Conservation (phyloP, 495 filamentous ascomycete species). For the Neurospora sp. region DNA sequence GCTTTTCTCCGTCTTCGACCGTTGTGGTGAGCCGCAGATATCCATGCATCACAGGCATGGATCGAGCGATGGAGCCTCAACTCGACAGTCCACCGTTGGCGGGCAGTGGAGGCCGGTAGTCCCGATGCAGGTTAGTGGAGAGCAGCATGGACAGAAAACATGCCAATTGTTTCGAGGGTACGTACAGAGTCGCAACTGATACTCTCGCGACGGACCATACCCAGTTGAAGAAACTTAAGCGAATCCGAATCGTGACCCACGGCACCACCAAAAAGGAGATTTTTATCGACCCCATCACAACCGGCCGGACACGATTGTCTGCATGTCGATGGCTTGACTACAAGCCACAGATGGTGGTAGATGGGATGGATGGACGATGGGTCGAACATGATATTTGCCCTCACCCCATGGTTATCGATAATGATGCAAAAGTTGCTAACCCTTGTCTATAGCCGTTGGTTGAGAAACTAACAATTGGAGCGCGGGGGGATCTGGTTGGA, state of each 20-base stretch:
- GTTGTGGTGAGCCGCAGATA: background rate
- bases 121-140: background rate
- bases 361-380: background rate
- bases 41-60: background rate
- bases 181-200: background rate
- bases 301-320: background rate
- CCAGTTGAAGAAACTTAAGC: constrained; percentile 1
- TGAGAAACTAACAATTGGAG: background rate
- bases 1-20: background rate
- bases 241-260: background rate
- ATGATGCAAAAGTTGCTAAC: background rate
- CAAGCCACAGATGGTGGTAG: background rate
- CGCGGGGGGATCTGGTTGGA: constrained; percentile 28
- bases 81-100: background rate
- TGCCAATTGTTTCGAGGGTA: background rate
- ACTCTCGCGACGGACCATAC: background rate
- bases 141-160: background rate
- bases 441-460: background rate
- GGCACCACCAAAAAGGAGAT: background rate
- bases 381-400: background rate
- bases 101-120: background rate
- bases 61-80: background rate
- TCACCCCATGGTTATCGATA: background rate
- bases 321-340: background rate
- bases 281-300: background rate